Base-by-base conservation (phyloP, 2,329 filamentous ascomycete species). In the Laburnicola sp. region DNA sequence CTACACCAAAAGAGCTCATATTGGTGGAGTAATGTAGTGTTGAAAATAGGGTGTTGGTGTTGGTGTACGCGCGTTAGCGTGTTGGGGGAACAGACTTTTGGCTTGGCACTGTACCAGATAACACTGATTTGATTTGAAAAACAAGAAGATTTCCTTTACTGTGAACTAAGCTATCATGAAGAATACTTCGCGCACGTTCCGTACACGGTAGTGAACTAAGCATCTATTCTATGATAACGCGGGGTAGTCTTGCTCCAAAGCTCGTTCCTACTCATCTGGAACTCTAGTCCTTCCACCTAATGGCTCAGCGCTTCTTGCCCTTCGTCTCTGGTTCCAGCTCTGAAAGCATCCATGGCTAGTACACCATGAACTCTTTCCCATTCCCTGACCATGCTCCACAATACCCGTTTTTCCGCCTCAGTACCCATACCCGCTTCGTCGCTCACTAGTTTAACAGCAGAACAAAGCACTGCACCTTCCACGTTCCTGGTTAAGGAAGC, bases 251-350 rank as follows among this genome's bases (percentile, higher is more conserved):
- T 37, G 38, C 66, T 71, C 68, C 68, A 72, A 11, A 51, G 35
- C 58, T 72, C 70, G 54, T 73, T 73, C 2, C 69, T 68, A 41
- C 64, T 65, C 59, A 73, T 66, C 50, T 68, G 64, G 26, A 62
- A 69, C 48, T 74, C 66, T 25, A 75, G 35, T 0, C 72, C 70
- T 36, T 70, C 59, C 23, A 72, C 40, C 46, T 71, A 75, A 9
- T 2, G 9, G n/a, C 23, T 25, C 39, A 34, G 21, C 10, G n/a
- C n/a, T n/a, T n/a, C n/a, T 11, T 16, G n/a, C 16, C 34, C 10
- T n/a, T 36, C 6, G n/a, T 6, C 10, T 36, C 34, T 36, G n/a
- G 34, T 22, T 6, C 28, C 22, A 21, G 30, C 23, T 9, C n/a
- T 23, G 8, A 21, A 4, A 11, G 41, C 3, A 28, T 45, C 35